These are phyloP conservation scores for Coemansia sp. DNA, from an alignment of 192 early-diverging fungal species.

Conservation along the genomic window DNA sequence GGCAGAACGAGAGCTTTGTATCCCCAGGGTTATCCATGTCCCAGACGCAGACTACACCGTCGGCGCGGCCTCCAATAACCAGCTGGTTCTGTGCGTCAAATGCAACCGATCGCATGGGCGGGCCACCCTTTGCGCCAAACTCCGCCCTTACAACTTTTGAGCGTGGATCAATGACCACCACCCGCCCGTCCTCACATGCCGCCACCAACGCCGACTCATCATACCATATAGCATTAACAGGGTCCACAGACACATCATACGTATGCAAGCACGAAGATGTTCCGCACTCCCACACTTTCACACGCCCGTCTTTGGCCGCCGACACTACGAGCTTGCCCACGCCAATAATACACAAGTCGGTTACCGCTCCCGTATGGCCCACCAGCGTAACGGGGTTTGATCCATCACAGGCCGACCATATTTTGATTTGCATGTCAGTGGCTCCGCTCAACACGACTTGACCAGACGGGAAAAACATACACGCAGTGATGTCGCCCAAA, in stretches of 20 bases:
- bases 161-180: conserved; percentile 22
- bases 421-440: conserved; percentile 64
- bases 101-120: conserved; percentile 36
- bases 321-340: conserved; percentile 68
- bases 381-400: conserved; percentile 69
- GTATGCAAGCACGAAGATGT: conserved; percentile 18
- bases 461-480: conserved; percentile 74
- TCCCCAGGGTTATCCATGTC: background rate
- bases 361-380: conserved; percentile 65
- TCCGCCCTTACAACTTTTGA: conserved; percentile 10
- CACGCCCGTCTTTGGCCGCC: conserved; percentile 40
- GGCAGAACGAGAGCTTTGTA: conserved; percentile 23
- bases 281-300: conserved; percentile 51
- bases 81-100: conserved; percentile 17
- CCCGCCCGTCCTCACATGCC: conserved; percentile 45
- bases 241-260: conserved; percentile 24
- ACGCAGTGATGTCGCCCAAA: conserved; percentile 64
- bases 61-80: conserved; percentile 25
- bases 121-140: conserved; percentile 13
- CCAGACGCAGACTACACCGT: conserved; percentile 41
- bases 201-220: conserved; percentile 9
- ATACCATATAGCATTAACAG: conserved; percentile 32
- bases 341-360: conserved; percentile 65
- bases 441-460: conserved; percentile 70
- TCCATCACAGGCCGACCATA: conserved; percentile 78